A percentile compares a stretch with the other conserved stretches of the same genome.
phyloP scores from a whole-genome alignment of 179 eudicot species.

The Pouteria campechiana region DNA sequence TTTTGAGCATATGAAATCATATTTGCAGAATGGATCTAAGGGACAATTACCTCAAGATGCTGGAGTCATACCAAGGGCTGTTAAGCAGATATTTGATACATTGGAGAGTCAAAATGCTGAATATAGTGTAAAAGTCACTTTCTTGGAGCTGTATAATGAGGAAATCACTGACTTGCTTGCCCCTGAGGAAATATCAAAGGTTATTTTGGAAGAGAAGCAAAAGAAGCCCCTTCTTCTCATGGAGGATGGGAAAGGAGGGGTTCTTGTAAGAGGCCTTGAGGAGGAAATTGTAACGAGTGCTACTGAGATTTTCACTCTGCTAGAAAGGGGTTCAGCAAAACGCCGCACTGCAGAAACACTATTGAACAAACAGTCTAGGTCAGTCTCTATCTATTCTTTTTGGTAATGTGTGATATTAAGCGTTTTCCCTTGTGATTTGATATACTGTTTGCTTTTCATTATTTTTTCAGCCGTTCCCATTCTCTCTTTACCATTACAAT shows the following conservation, averaged over 20 bases:
- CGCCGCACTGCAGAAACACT: constrained; percentile 98
- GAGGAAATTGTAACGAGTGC: constrained; percentile 97
- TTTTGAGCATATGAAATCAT: neutral
- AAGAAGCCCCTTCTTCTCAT: constrained; percentile 85
- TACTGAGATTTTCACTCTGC: constrained; percentile 81
- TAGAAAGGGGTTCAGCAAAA: constrained; percentile 95
- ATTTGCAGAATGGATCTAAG: constrained; percentile 55
- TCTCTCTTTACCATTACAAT: constrained; percentile 92
- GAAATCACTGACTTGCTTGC: constrained; percentile 96
- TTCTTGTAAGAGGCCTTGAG: constrained; percentile 89
- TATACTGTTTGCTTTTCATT: too few relatives aligned
- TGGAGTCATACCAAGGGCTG: constrained; percentile 95
- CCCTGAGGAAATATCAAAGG: constrained; percentile 75
- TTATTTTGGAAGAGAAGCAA: constrained; percentile 72
- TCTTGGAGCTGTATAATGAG: constrained; percentile 87
- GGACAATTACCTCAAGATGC: constrained; percentile 84
- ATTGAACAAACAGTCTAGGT: constrained; percentile 96
- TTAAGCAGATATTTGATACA: constrained; percentile 89
- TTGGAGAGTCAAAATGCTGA: constrained; percentile 92
- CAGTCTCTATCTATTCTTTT: neutral
- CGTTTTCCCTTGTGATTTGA: neutral
- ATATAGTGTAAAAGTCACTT: constrained; percentile 96
- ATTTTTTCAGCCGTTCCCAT: constrained; percentile 78
- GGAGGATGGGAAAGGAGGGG: constrained; percentile 99
- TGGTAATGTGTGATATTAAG: neutral